Evolutionary conservation across 495 filamentous ascomycete species (phyloP).

Genomic region (Penicillium subrubescens): DNA sequence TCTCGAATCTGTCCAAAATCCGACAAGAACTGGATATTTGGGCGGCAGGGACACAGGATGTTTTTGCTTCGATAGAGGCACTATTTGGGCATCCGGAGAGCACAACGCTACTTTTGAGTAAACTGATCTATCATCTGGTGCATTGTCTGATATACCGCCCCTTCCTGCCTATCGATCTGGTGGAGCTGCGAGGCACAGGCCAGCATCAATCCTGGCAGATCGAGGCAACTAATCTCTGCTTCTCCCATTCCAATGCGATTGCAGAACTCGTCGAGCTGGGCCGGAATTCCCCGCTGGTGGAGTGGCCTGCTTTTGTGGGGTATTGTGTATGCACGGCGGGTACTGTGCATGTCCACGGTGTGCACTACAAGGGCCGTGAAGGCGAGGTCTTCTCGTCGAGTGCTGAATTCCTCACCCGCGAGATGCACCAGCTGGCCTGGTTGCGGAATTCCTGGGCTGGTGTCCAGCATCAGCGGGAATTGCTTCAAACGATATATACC

Average conservation of each 20-base stretch:
- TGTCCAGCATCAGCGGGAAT: conserved; percentile 77
- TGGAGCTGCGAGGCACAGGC: conserved; percentile 73
- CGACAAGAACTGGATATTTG: conserved; percentile 81
- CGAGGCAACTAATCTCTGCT: conserved; percentile 82
- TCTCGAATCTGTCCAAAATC: conserved; percentile 83
- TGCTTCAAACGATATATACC: conserved; percentile 70
- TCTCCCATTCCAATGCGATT: conserved; percentile 84
- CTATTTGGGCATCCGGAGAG: conserved; percentile 78
- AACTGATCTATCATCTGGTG: conserved; percentile 80
- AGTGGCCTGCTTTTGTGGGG: conserved; percentile 81
- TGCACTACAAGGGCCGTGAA: conserved; percentile 71
- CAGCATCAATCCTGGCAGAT: conserved; percentile 93
- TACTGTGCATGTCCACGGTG: conserved; percentile 82
- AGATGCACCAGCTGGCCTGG: conserved; percentile 77
- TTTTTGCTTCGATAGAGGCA: conserved; percentile 72
- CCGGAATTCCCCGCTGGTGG: conserved; percentile 61
- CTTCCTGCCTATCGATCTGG: conserved; percentile 80
- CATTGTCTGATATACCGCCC: conserved; percentile 84
- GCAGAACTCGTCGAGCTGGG: conserved; percentile 80
- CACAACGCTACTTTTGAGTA: conserved; percentile 75
- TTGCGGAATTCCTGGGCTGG: conserved; percentile 73
- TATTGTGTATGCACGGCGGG: conserved; percentile 83
- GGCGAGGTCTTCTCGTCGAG: conserved; percentile 66
- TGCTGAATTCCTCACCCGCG: conserved; percentile 70
- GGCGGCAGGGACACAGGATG: conserved; percentile 78